A percentile compares a stretch with the other conserved stretches of the same genome.
Conservation (phyloP, 164 flowering plant genomes). For the Annona squamosa region DNA sequence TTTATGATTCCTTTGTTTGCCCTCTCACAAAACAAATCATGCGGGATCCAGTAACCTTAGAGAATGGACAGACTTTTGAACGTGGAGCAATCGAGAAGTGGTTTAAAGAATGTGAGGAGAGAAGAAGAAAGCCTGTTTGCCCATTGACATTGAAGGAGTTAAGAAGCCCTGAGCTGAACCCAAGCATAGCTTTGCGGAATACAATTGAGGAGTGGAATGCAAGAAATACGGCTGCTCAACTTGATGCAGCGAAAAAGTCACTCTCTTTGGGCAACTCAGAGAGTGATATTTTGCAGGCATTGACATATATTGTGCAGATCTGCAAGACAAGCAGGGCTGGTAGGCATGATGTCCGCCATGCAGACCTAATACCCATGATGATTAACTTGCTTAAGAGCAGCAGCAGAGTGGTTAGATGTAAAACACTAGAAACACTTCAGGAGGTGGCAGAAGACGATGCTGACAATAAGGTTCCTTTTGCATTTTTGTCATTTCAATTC, state of each 20-base stretch:
- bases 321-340: slow-evolving; percentile 50
- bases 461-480: slow-evolving; percentile 70
- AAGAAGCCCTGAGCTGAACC: slow-evolving; percentile 65
- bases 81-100: slow-evolving; percentile 90
- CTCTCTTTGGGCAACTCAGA: slow-evolving; percentile 47
- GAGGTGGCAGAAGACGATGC: slow-evolving; percentile 65
- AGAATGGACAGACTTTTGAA: slow-evolving; percentile 88
- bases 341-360: slow-evolving; percentile 54
- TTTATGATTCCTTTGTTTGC: slow-evolving; percentile 85
- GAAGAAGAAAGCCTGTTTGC: slow-evolving; percentile 68
- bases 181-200: slow-evolving; percentile 76
- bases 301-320: slow-evolving; percentile 55
- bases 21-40: slow-evolving; percentile 90
- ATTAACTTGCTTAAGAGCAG: slow-evolving; percentile 71
- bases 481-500: slow-evolving; percentile 6
- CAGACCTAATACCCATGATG: slow-evolving; percentile 61
- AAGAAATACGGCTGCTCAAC: slow-evolving; percentile 80
- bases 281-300: slow-evolving; percentile 46
- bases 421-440: slow-evolving; percentile 75
- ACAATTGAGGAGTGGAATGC: slow-evolving; percentile 92
- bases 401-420: slow-evolving; percentile 59
- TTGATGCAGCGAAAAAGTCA: slow-evolving; percentile 68
- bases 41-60: slow-evolving; percentile 85
- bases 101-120: slow-evolving; percentile 79
- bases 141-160: slow-evolving; percentile 72